Conservation (phyloP, 2,329 filamentous ascomycete species). For the Westerdykella sp. region DNA sequence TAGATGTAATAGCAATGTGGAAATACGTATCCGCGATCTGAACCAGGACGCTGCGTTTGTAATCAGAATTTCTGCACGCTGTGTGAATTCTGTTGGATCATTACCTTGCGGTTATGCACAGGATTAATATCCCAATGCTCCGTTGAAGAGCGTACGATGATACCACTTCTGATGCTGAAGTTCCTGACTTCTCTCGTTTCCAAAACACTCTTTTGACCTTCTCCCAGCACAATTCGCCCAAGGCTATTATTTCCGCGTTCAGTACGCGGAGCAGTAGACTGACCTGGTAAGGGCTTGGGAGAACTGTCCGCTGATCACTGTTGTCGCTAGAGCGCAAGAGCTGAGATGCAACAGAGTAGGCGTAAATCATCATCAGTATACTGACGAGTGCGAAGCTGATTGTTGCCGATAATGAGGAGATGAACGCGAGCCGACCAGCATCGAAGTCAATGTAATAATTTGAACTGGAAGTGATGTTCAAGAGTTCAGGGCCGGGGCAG, state of each 20-base stretch:
- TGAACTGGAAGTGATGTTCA: conserved; percentile 1
- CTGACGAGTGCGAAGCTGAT: conserved; percentile 10
- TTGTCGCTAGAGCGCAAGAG: conserved; percentile 4
- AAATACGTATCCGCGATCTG: conserved; percentile 12
- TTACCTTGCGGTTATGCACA: not conserved
- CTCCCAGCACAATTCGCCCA: conserved; percentile 3
- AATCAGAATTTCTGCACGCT: not conserved
- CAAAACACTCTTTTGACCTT: conserved; percentile 6
- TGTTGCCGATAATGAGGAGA: conserved; percentile 9
- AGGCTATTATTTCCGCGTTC: conserved; percentile 9
- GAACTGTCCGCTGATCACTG: not conserved
- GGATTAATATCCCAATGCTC: not conserved
- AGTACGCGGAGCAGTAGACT: conserved; percentile 7
- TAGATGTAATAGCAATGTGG: conserved; percentile 8
- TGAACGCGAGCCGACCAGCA: conserved; percentile 9
- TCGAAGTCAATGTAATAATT: conserved; percentile 10
- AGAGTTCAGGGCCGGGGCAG: conserved; percentile 3
- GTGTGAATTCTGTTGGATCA: not conserved
- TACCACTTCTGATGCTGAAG: not conserved
- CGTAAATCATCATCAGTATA: conserved; percentile 8
- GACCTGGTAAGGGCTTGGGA: conserved; percentile 9
- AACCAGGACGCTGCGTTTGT: conserved; percentile 7
- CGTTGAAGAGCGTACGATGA: not conserved
- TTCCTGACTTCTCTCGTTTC: not conserved
- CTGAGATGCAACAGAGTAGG: conserved; percentile 4